A percentile compares a stretch with the other conserved stretches of the same genome.
These are phyloP conservation scores for Dothideomycetes sp. DNA, from an alignment of 2,329 filamentous ascomycete genomes.

Conservation along the genomic window DNA sequence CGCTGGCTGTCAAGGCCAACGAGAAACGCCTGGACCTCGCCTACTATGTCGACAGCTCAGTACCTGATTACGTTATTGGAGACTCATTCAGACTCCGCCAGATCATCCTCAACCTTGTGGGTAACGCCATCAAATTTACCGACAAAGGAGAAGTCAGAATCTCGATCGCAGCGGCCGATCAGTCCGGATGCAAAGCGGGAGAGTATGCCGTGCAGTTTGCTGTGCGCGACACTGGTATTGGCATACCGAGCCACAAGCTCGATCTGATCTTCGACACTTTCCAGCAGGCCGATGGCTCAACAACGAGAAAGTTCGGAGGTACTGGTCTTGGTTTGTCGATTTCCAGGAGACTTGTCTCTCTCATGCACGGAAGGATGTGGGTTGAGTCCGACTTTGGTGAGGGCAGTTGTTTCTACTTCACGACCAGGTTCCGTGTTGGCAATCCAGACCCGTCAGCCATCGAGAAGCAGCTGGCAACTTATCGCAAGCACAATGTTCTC, in stretches of 20 bases:
- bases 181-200: conserved; percentile 56
- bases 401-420: conserved; percentile 94
- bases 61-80: conserved; percentile 90
- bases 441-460: conserved; percentile 69
- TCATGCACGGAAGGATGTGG: conserved; percentile 96
- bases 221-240: conserved; percentile 92
- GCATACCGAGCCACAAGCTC: conserved; percentile 89
- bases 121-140: conserved; percentile 98
- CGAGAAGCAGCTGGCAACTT: conserved; percentile 76
- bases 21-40: conserved; percentile 89
- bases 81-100: conserved; percentile 94
- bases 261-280: conserved; percentile 98
- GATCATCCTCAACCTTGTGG: conserved; percentile 93
- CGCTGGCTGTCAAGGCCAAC: conserved; percentile 91
- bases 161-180: conserved; percentile 67
- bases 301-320: conserved; percentile 90
- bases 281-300: conserved; percentile 95
- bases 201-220: conserved; percentile 95
- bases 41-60: conserved; percentile 85
- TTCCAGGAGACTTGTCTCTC: conserved; percentile 84
- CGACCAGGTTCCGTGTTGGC: conserved; percentile 79
- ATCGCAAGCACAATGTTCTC: conserved; percentile 82
- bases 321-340: conserved; percentile 91
- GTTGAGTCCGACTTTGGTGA: conserved; percentile 86
- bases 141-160: conserved; percentile 94